Conservation (phyloP, 1,284 basidiomycete species). For the Cystobasidium pallidum region DNA sequence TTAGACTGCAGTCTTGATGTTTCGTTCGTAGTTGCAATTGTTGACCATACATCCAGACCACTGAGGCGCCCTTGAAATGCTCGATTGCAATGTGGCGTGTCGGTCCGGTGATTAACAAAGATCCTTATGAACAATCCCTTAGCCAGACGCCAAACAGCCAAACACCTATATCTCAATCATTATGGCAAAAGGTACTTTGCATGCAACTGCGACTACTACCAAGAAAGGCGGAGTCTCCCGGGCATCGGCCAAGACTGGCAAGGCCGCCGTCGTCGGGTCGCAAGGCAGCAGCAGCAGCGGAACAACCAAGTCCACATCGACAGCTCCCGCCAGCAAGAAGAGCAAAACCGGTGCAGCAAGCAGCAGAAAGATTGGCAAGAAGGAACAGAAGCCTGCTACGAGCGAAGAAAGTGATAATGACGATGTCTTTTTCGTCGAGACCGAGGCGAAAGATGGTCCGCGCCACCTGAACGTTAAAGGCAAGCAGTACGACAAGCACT, state of each 20-base stretch:
- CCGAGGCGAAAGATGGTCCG: constrained; percentile 18
- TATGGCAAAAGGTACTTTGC: constrained; percentile 33
- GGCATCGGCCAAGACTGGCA: constrained; percentile 13
- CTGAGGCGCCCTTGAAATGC: not conserved
- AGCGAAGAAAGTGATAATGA: constrained; percentile 31
- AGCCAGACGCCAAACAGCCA: no score
- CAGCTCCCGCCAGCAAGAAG: constrained; percentile 6
- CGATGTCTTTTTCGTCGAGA: constrained; percentile 18
- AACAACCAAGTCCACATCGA: constrained; percentile 7
- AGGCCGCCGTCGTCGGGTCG: constrained; percentile 11
- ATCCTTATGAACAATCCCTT: no score
- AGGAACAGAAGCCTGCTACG: constrained; percentile 3
- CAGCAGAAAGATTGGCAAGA: not conserved
- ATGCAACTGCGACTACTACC: constrained; percentile 9
- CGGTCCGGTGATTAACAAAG: no score
- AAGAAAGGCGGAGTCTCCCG: constrained; percentile 22
- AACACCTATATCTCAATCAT: not conserved
- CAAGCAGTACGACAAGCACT: constrained; percentile 37
- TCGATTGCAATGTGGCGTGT: not conserved
- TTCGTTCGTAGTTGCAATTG: not conserved
- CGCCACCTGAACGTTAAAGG: constrained; percentile 29
- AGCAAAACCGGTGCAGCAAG: constrained; percentile 3
- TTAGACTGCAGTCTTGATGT: no score
- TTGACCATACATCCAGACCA: not conserved
- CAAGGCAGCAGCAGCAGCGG: constrained; percentile 5